Evolutionary conservation across 148 eudicot genomes (phyloP), one percentile per base, ranked within the genome.

Genomic region (Vaccinium corymbosum): DNA sequence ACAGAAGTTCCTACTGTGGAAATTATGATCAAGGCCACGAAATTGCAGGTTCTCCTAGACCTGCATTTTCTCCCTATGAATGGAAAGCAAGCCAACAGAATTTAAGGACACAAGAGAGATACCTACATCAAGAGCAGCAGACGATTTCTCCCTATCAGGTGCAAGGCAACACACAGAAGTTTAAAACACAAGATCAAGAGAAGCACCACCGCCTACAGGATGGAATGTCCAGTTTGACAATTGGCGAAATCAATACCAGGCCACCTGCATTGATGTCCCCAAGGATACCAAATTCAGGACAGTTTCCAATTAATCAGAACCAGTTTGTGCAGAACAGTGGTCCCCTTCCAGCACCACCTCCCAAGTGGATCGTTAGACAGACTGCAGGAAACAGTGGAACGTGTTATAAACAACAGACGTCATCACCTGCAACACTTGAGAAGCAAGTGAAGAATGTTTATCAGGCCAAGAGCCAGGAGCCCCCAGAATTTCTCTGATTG

Each of bases 321-420:
- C 90, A 88, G 81, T 52, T 55, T 71, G 81, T 52, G 66, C 92
- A 89, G 66, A 90, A 86, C 66, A 70, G 64, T 4, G 90, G 85
- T 81, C 87, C 86, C 61, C 92, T 87, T 70, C 98, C 98, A 49
- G 83, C 94, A 7, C 99, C 98, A n/a, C 97, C 98, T 71, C 72
- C 83, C 4, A 89, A 90, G 79, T 92, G 95, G 98, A 91, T 92
- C 29, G 27, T 68, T 68, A 88, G 85, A 81, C 91, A 89, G 46
- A 80, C 86, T 6, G 84, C 56, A 53, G 89, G 89, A 85, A 84
- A 82, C 70, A 35, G 32, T 20, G 80, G 84, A 57, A 76, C 84
- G 83, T 55, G 85, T 77, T 78, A 35, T 64, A 81, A 84, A 71
- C 90, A 85, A 70, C 89, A 90, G 68, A 79, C 53, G n/a, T 80